Base-by-base conservation (phyloP, 768 basidiomycete genomes). In the Xerocomus potaroensis region DNA sequence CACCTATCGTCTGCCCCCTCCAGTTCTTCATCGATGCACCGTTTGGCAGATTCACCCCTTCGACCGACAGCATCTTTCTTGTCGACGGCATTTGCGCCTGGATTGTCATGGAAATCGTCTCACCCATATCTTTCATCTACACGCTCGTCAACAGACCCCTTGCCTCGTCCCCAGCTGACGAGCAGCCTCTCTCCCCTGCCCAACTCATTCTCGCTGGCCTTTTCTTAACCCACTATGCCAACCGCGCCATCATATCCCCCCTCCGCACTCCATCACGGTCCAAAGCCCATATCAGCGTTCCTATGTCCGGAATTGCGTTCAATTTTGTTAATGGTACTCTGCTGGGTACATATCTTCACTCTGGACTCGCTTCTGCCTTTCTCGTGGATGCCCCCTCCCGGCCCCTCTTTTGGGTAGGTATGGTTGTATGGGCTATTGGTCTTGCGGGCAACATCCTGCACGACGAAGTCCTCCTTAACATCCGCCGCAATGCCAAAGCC, bases 401-500 rank as follows among this genome's bases (percentile, higher is more conserved):
- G 7, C 64, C 74, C 14, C 58, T 56, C 1, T 92, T 91, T 68
- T 83, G 80, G 71, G 30, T 66, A 4, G 89, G 88, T 3, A 58
- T 88, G 11, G 57, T 48, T 1, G 58, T 93, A 3, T 97, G 91
- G 87, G 70, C 72, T 0, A 27, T 69, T 0, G 95, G 95, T 0
- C 75, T 93, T 34, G 68, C 61, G 0, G 89, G 91, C 0, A 98
- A 98, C 66, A 70, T 96, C 26, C 70, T 77, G 27, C 93, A 96
- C 65, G 95, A 98, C 68, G 93, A 96, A 63, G 75, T 97, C 23
- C 79, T 98, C 8, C 74, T 91, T 59, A 73, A 85, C 57, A 80
- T 98, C 43, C 80, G 92, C 6, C 78, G 87, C 51, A 80, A 80
- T 29, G 79, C 83, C 7, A 66, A 53, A 55, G 64, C 60, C 9